Evolutionary conservation across 192 early-diverging fungal species (phyloP).

Genomic region (Mortierella alpina): DNA sequence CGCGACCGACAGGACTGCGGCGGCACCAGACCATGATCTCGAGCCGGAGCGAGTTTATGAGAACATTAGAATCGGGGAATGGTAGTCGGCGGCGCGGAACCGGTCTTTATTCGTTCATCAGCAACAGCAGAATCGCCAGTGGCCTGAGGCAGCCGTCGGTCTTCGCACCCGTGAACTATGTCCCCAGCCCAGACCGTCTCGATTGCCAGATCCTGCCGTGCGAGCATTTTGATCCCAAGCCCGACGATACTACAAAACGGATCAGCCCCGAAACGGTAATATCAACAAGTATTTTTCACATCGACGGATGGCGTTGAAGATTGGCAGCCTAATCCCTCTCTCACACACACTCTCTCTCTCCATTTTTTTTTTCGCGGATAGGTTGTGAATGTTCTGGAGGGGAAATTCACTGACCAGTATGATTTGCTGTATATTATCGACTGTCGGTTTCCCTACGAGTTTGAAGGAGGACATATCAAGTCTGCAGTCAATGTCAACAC

Average conservation of each 20-base stretch:
- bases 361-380: conserved; percentile 20
- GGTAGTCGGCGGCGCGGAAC: neutral
- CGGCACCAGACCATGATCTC: conserved; percentile 50
- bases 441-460: conserved; percentile 91
- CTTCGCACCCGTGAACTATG: conserved; percentile 17
- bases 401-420: conserved; percentile 65
- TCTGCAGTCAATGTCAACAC: conserved; percentile 79
- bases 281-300: neutral
- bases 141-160: neutral
- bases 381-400: conserved; percentile 74
- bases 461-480: conserved; percentile 84
- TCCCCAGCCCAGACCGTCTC: conserved; percentile 34
- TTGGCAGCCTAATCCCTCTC: neutral
- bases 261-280: conserved; percentile 66
- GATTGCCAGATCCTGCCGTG: conserved; percentile 69
- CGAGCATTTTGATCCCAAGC: conserved; percentile 36
- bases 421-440: conserved; percentile 80
- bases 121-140: neutral
- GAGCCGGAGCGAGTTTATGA: conserved; percentile 39
- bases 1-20: conserved; percentile 15
- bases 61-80: conserved; percentile 18
- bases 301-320: neutral
- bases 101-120: neutral
- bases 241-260: conserved; percentile 72
- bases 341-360: neutral